Percentiles rank a stretch among this genome's conserved stretches.
Evolutionary conservation across 768 basidiomycete genomes (phyloP).

Genomic region (Terana coerulea): DNA sequence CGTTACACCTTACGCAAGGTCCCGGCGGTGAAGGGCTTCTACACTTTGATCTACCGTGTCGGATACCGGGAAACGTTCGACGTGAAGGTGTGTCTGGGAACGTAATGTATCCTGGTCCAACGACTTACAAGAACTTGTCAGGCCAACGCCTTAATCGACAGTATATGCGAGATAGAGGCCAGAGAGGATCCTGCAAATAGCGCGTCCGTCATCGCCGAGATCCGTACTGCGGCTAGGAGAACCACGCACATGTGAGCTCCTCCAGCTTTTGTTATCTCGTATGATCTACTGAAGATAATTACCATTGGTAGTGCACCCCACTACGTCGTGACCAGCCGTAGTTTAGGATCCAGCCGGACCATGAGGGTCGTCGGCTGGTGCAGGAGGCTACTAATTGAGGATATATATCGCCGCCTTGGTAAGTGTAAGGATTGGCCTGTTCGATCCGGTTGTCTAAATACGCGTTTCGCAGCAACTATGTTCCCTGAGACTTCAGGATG

Average conservation of each 20-base stretch:
- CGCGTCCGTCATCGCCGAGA: constrained; percentile 33
- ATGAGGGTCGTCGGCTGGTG: constrained; percentile 35
- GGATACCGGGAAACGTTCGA: constrained; percentile 59
- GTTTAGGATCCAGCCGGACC: constrained; percentile 25
- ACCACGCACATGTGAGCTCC: constrained; percentile 51
- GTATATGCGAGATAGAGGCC: constrained; percentile 43
- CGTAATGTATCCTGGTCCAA: neutral
- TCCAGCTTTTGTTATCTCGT: neutral
- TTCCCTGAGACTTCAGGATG: constrained; percentile 58
- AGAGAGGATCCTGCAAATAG: constrained; percentile 32
- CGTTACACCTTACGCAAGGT: constrained; percentile 55
- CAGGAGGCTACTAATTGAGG: constrained; percentile 49
- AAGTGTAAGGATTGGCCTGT: constrained; percentile 8
- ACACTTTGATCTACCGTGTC: constrained; percentile 48
- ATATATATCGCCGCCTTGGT: constrained; percentile 54
- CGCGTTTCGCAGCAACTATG: constrained; percentile 38
- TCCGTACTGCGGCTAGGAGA: constrained; percentile 34
- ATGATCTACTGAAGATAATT: neutral
- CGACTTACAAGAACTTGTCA: constrained; percentile 12
- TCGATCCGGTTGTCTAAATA: neutral
- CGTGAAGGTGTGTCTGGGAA: constrained; percentile 34
- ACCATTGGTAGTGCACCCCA: constrained; percentile 41
- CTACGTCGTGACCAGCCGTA: constrained; percentile 47
- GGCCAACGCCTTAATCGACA: constrained; percentile 41
- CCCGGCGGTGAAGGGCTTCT: constrained; percentile 52